Evolutionary conservation across 306 rosid species (phyloP).

Genomic region (Nissolia schottii): DNA sequence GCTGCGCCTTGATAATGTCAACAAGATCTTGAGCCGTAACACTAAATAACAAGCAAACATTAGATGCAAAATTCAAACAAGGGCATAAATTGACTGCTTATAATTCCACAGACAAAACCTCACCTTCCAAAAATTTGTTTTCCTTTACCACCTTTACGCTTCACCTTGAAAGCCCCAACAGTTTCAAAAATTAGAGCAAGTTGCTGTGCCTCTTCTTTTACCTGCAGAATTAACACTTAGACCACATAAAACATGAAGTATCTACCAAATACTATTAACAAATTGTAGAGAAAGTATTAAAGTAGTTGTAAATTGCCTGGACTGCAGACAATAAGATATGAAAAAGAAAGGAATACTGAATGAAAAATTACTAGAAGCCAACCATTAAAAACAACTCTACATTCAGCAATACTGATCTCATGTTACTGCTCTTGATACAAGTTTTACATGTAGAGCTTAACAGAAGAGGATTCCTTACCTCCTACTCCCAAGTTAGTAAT

Average conservation of each 20-base stretch:
- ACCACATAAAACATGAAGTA: neutral
- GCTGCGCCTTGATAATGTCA: constrained; percentile 96
- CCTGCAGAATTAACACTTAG: constrained; percentile 43
- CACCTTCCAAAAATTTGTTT: constrained; percentile 90
- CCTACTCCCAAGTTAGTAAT: constrained; percentile 5
- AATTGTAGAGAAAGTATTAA: neutral
- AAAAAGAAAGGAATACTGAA: neutral
- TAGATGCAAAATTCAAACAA: constrained; percentile 20
- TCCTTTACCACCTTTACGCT: constrained; percentile 97
- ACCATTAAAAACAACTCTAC: neutral
- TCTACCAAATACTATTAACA: neutral
- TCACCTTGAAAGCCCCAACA: constrained; percentile 91
- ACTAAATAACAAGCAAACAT: constrained; percentile 41
- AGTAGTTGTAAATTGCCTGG: neutral
- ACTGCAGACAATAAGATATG: neutral
- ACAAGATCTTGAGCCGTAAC: constrained; percentile 96
- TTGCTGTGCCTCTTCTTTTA: constrained; percentile 90
- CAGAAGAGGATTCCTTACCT: constrained; percentile 4
- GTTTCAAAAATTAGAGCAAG: constrained; percentile 85
- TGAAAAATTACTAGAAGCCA: neutral
- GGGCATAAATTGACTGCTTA: neutral
- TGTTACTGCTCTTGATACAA: constrained; percentile 1
- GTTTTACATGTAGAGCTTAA: neutral
- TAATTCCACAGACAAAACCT: constrained; percentile 12
- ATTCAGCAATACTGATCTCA: neutral